Conservation (phyloP, 1,284 basidiomycete genomes). For the Trichosporon ovoides region DNA sequence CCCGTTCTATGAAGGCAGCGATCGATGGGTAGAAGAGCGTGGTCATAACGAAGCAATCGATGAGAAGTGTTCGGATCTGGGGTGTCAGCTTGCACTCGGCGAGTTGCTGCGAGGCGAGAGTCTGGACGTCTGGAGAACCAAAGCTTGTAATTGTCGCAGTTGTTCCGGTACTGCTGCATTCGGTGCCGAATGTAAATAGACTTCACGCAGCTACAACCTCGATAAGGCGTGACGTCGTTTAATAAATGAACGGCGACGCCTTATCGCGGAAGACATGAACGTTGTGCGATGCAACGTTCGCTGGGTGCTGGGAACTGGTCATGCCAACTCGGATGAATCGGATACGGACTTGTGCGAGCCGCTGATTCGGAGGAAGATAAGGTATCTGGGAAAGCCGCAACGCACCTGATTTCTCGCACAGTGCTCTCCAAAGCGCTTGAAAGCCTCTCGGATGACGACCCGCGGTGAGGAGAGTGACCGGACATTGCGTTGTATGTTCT, state of each 20-base stretch:
- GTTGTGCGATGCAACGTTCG: no score
- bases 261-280: no score
- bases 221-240: no score
- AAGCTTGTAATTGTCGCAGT: no score
- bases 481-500: neutral
- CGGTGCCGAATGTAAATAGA: no score
- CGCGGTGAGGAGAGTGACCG: neutral
- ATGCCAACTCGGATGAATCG: neutral
- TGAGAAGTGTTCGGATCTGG: conserved; percentile 87
- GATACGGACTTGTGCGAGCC: neutral
- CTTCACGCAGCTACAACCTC: no score
- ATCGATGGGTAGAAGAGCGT: conserved; percentile 90
- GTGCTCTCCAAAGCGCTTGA: conserved; percentile 44
- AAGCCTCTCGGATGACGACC: neutral
- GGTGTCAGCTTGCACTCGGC: conserved; percentile 46
- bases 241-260: no score
- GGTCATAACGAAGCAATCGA: conserved; percentile 90
- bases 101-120: neutral
- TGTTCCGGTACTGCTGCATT: no score
- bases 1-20: conserved; percentile 64
- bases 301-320: no score
- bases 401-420: conserved; percentile 48
- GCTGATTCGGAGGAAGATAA: neutral
- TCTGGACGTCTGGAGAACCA: neutral
- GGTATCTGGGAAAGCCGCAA: neutral